A percentile compares a stretch with the other conserved stretches of the same genome.
Conservation (phyloP, 257 asterid genomes). For the Cruciata laevipes region DNA sequence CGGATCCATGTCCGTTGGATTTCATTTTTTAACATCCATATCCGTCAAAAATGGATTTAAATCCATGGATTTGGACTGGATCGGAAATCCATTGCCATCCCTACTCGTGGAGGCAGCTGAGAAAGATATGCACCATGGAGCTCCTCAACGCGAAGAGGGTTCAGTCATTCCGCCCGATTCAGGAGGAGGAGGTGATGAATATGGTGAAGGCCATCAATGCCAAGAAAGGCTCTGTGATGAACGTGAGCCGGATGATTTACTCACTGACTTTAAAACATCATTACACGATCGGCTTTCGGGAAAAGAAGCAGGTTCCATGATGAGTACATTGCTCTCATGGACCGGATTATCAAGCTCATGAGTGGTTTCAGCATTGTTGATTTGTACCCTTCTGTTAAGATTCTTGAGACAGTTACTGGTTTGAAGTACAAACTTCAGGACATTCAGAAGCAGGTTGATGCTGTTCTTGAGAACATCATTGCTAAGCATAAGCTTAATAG, state of each 20-base stretch:
- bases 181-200: slow-evolving; percentile 6
- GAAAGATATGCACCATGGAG: too few species aligned
- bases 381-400: slow-evolving; percentile 1
- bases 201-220: neutral
- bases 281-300: too few species aligned
- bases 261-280: neutral
- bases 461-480: neutral
- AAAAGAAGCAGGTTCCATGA: too few species aligned
- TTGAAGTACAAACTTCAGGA: neutral
- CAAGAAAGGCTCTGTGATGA: neutral
- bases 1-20: too few species aligned
- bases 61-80: too few species aligned
- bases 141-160: too few species aligned
- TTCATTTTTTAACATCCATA: too few species aligned
- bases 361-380: neutral
- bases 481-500: neutral
- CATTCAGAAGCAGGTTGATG: neutral
- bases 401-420: slow-evolving; percentile 7
- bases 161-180: neutral
- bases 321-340: too few species aligned
- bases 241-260: neutral
- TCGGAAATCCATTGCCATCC: too few species aligned
- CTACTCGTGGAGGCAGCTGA: too few species aligned
- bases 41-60: too few species aligned
- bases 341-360: too few species aligned